Evolutionary conservation across 495 filamentous ascomycete genomes (phyloP).

Genomic region (Aspergillus baeticus): DNA sequence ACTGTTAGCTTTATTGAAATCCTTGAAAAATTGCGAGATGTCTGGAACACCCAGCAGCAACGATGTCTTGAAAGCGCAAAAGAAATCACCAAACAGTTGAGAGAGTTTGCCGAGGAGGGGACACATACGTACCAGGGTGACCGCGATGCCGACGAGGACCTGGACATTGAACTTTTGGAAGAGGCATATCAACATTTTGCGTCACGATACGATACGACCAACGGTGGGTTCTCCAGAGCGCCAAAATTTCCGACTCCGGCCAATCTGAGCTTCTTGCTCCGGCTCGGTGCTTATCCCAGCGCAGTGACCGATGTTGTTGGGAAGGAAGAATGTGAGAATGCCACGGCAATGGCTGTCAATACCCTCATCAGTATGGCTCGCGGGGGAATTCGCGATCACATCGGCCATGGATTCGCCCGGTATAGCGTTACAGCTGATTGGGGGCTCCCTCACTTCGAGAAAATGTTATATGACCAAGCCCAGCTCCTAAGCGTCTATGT

Average conservation of each 20-base stretch:
- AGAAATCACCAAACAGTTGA: conserved; percentile 75
- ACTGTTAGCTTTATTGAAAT: conserved; percentile 76
- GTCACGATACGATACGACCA: conserved; percentile 70
- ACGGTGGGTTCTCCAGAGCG: conserved; percentile 72
- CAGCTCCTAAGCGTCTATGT: conserved; percentile 84
- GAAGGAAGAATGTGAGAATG: conserved; percentile 70
- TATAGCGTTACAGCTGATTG: conserved; percentile 91
- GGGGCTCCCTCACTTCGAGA: conserved; percentile 94
- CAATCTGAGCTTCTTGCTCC: conserved; percentile 80
- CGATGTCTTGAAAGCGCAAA: conserved; percentile 78
- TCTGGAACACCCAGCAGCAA: conserved; percentile 83
- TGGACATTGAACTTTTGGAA: conserved; percentile 90
- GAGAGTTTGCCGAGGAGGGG: conserved; percentile 85
- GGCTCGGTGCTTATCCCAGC: conserved; percentile 67
- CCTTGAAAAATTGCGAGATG: conserved; percentile 71
- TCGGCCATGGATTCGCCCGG: conserved; percentile 86
- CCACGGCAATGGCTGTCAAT: conserved; percentile 75
- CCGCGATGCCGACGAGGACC: conserved; percentile 57
- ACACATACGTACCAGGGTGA: conserved; percentile 57
- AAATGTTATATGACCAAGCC: conserved; percentile 96
- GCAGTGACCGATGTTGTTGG: conserved; percentile 85
- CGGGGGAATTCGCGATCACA: conserved; percentile 88
- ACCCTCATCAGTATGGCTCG: conserved; percentile 81
- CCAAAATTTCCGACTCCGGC: conserved; percentile 92
- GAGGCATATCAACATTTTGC: conserved; percentile 82